A percentile compares a stretch with the other conserved stretches of the same genome.
phyloP scores from a whole-genome alignment of 2,329 filamentous ascomycete species.

The Aspergillus brasiliensis region DNA sequence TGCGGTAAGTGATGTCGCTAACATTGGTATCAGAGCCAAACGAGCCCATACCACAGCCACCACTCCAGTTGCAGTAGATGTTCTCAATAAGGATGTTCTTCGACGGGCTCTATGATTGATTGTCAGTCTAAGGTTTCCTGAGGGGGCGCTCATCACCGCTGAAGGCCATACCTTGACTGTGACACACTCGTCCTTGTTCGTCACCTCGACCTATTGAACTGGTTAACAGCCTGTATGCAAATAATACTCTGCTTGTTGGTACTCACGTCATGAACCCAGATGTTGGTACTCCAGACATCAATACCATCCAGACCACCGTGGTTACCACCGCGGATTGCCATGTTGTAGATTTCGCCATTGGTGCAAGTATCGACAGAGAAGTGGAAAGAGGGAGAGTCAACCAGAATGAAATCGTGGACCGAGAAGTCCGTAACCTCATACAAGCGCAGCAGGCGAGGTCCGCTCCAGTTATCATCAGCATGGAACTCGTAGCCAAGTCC shows the following conservation, averaged over 20 bases:
- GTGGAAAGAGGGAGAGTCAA: slow-evolving; percentile 55
- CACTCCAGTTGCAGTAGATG: slow-evolving; percentile 64
- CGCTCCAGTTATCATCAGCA: slow-evolving; percentile 41
- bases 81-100: slow-evolving; percentile 60
- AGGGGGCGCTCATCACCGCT: background rate
- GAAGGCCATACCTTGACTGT: slow-evolving; percentile 50
- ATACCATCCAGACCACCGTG: slow-evolving; percentile 59
- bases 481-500: slow-evolving; percentile 55
- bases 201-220: slow-evolving; percentile 52
- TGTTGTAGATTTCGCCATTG: slow-evolving; percentile 59
- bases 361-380: slow-evolving; percentile 54
- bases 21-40: slow-evolving; percentile 54
- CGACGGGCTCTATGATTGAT: slow-evolving; percentile 45
- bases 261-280: slow-evolving; percentile 58
- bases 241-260: background rate
- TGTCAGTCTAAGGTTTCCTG: background rate
- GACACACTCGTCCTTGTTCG: slow-evolving; percentile 65
- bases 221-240: background rate
- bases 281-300: slow-evolving; percentile 58
- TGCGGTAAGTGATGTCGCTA: slow-evolving; percentile 56
- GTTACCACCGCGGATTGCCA: slow-evolving; percentile 57
- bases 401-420: slow-evolving; percentile 53
- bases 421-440: slow-evolving; percentile 52
- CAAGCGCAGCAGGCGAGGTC: slow-evolving; percentile 52
- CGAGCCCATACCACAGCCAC: slow-evolving; percentile 61